phyloP scores from a whole-genome alignment of 192 early-diverging fungal species.

The Coemansia sp. region DNA sequence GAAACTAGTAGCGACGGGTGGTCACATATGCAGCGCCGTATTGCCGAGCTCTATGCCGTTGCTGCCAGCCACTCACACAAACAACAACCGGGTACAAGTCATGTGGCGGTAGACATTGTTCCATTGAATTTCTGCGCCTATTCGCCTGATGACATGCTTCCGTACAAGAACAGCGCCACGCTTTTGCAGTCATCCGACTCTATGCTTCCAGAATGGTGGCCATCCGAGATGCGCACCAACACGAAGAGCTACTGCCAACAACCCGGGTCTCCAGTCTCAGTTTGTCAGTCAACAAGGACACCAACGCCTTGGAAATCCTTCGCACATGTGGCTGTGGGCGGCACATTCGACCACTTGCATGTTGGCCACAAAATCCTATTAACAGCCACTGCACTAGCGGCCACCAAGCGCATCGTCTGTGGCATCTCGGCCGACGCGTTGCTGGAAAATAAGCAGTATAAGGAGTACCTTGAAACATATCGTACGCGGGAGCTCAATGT shows the following conservation, averaged over 20 bases:
- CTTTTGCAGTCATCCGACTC: constrained; percentile 9
- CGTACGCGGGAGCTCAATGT: constrained; percentile 62
- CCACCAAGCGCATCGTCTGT: constrained; percentile 65
- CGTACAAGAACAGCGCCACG: constrained; percentile 15
- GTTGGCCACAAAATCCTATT: constrained; percentile 93
- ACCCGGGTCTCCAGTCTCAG: neutral
- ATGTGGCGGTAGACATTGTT: constrained; percentile 22
- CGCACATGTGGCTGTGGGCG: constrained; percentile 66
- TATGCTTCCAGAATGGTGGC: constrained; percentile 45
- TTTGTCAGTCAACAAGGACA: constrained; percentile 3
- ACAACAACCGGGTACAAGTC: neutral
- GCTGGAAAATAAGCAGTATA: constrained; percentile 70
- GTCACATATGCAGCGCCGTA: constrained; percentile 47
- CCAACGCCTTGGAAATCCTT: constrained; percentile 30
- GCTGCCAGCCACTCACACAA: constrained; percentile 15
- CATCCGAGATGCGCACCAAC: constrained; percentile 17
- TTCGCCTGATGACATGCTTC: constrained; percentile 36
- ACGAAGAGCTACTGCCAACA: neutral
- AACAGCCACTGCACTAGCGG: constrained; percentile 72
- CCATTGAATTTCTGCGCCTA: constrained; percentile 47
- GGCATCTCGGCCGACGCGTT: constrained; percentile 70
- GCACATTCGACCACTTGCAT: constrained; percentile 98
- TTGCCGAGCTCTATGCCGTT: constrained; percentile 42
- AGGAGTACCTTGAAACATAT: constrained; percentile 67
- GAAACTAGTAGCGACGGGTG: constrained; percentile 17